Conservation (phyloP, 768 basidiomycete species). For the Gloeostereum incarnatum region DNA sequence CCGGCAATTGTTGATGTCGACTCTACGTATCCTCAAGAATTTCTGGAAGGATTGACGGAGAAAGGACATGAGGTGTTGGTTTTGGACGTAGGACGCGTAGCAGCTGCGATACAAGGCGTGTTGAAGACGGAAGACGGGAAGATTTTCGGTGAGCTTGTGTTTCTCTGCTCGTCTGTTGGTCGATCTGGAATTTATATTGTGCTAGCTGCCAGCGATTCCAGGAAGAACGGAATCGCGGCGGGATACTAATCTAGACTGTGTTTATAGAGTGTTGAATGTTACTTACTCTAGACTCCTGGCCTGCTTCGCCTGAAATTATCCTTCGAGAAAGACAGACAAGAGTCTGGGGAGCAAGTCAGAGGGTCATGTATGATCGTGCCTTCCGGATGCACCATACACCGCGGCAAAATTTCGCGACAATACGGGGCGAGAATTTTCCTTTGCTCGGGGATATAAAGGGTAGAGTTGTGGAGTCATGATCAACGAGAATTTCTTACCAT, state of each 20-base stretch:
- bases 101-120: slow-evolving; percentile 70
- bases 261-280: neutral
- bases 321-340: neutral
- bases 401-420: too few species aligned
- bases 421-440: too few species aligned
- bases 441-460: too few species aligned
- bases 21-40: slow-evolving; percentile 26
- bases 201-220: slow-evolving; percentile 79
- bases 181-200: slow-evolving; percentile 6
- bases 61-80: slow-evolving; percentile 60
- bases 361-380: too few species aligned
- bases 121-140: slow-evolving; percentile 33
- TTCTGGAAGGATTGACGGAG: slow-evolving; percentile 30
- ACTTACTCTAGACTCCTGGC: neutral
- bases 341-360: neutral
- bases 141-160: slow-evolving; percentile 58
- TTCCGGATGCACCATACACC: too few species aligned
- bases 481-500: too few species aligned
- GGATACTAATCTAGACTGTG: slow-evolving; percentile 46
- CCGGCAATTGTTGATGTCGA: slow-evolving; percentile 40
- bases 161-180: slow-evolving; percentile 3
- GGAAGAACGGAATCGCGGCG: slow-evolving; percentile 88
- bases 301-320: neutral
- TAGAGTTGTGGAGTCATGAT: too few species aligned
- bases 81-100: slow-evolving; percentile 58